phyloP scores from a whole-genome alignment of 2,329 filamentous ascomycete genomes.

The Blumeria hordei region DNA sequence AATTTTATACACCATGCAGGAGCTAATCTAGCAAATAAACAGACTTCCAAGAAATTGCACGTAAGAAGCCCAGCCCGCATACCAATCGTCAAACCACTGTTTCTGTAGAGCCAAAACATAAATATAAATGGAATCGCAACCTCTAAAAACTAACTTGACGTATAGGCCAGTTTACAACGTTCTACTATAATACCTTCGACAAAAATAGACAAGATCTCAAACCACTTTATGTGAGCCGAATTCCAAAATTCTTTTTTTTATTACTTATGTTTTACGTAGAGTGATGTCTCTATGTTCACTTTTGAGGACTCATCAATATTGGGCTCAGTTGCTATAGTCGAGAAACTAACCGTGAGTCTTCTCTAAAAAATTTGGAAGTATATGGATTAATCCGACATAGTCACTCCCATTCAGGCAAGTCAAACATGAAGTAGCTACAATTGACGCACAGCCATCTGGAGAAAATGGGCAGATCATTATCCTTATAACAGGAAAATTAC shows the following conservation, averaged over 20 bases:
- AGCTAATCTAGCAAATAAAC: conserved; percentile 3
- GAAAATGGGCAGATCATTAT: conserved; percentile 52
- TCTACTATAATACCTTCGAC: conserved; percentile 85
- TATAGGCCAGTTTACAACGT: conserved; percentile 63
- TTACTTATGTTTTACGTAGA: conserved; percentile 23
- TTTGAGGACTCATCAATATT: conserved; percentile 52
- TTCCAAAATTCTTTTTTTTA: not conserved
- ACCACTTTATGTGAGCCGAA: conserved; percentile 52
- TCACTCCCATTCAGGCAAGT: conserved; percentile 60
- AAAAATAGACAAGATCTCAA: conserved; percentile 36
- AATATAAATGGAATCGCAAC: not conserved
- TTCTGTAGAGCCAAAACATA: no score
- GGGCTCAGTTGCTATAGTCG: conserved; percentile 41
- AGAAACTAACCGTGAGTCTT: conserved; percentile 52
- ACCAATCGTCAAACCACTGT: not conserved
- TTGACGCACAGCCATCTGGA: conserved; percentile 61
- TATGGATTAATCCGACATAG: conserved; percentile 20
- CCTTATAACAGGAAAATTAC: conserved; percentile 63
- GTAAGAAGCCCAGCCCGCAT: conserved; percentile 14
- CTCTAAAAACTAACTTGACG: not conserved
- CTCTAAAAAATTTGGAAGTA: no score
- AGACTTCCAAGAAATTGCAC: conserved; percentile 20
- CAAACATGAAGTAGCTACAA: conserved; percentile 49
- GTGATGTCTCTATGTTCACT: conserved; percentile 72
- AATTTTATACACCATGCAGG: no score